Evolutionary conservation across 2,329 filamentous ascomycete genomes (phyloP), one percentile per base, ranked within the genome.

Genomic region (Colletotrichum tanaceti): DNA sequence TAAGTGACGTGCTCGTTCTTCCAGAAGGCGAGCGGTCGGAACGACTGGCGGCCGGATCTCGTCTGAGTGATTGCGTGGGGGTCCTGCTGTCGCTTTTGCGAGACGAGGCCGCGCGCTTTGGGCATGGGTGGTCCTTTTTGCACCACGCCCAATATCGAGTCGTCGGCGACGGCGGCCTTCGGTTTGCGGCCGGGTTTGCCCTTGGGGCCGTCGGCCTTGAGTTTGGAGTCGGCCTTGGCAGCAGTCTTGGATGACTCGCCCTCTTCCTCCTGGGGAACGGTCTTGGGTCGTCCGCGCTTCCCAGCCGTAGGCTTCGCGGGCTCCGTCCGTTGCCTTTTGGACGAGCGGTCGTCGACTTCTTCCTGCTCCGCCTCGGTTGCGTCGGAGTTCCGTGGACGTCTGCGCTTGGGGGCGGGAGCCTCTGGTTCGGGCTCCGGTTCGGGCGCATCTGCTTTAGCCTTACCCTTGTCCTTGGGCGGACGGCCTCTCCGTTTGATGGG

Each of bases 21-120:
- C 95, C 95, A 98, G 77, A 87, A 97, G 32, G 93, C 89, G 41
- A 98, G 80, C 0, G 94, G 96, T 69, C 89, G 88, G 70, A 93
- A 90, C 11, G 92, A 93, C 60, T 89, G 88, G 65, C 96, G 89
- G 2, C 93, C 94, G 14, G 91, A 95, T 62, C 93, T 90, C 58
- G 90, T 92, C 52, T 84, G 86, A 38, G 84, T 83, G 70, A 87
- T 82, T 32, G 80, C 82, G 61, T 89, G 84, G 1, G 81, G 77
- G 10, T 82, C 82, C 68, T 83, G 81, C 67, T 82, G 81, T 39
- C 81, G 81, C 49, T 85, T 83, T 60, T 84, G 76, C 58, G 86
- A 86, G 28, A 88, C 82, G 13, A 89, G 79, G 1, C 86, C 86
- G 22, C 85, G 84, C 46, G 82, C 79, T 73, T 83, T 87, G 59